phyloP scores from a whole-genome alignment of 1,139 yeast species.

The Kluyveromyces sp. region DNA sequence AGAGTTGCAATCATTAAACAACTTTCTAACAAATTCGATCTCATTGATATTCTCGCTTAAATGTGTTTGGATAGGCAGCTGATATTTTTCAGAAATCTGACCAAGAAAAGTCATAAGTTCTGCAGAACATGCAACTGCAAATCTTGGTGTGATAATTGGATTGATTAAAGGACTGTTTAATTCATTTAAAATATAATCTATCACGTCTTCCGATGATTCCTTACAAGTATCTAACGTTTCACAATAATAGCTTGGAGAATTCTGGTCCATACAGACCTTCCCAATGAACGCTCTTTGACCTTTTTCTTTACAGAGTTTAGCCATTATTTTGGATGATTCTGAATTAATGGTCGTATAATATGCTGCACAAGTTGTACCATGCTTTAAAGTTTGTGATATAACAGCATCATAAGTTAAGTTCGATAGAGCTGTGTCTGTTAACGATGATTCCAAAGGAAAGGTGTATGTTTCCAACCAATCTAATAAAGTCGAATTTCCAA shows the following conservation, averaged over 20 bases:
- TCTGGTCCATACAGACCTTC: slow-evolving; percentile 82
- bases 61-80: slow-evolving; percentile 82
- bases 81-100: slow-evolving; percentile 38
- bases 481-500: slow-evolving; percentile 74
- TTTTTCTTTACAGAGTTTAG: slow-evolving; percentile 52
- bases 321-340: slow-evolving; percentile 65
- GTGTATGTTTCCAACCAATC: slow-evolving; percentile 88
- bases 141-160: slow-evolving; percentile 86
- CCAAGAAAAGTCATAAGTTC: slow-evolving; percentile 60
- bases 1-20: slow-evolving; percentile 62
- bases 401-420: slow-evolving; percentile 53
- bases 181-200: slow-evolving; percentile 42
- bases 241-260: slow-evolving; percentile 60
- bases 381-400: slow-evolving; percentile 53
- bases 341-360: slow-evolving; percentile 86
- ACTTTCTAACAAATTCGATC: slow-evolving; percentile 60
- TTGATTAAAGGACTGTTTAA: slow-evolving; percentile 47
- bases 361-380: slow-evolving; percentile 89
- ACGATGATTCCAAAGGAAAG: slow-evolving; percentile 72
- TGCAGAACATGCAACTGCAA: slow-evolving; percentile 82
- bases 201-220: slow-evolving; percentile 48
- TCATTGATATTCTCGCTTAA: slow-evolving; percentile 73
- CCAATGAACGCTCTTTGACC: slow-evolving; percentile 93
- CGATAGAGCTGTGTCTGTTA: slow-evolving; percentile 48
- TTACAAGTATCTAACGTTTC: slow-evolving; percentile 58